These are phyloP conservation scores for Mucor piriformis DNA, from an alignment of 371 early-diverging fungal genomes.

Conservation along the genomic window DNA sequence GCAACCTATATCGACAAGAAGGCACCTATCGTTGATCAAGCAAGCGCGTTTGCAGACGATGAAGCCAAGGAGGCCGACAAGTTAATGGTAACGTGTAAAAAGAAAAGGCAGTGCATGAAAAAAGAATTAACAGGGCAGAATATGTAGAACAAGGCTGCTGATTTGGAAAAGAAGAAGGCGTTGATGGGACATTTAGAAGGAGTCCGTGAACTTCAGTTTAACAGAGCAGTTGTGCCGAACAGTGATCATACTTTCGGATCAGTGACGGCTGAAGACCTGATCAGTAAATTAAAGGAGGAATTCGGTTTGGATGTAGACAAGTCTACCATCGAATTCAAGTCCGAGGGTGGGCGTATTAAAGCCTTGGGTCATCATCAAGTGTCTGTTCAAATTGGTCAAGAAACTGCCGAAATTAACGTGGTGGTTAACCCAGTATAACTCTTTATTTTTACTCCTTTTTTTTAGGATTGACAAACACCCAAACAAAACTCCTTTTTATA, in stretches of 20 bases:
- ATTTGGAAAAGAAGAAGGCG: slow-evolving; percentile 14
- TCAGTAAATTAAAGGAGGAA: slow-evolving; percentile 41
- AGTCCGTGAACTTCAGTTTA: slow-evolving; percentile 33
- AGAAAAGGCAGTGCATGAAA: too few relatives aligned
- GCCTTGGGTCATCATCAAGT: slow-evolving; percentile 43
- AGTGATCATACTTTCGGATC: slow-evolving; percentile 53
- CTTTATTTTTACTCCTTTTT: not conserved
- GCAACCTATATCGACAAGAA: slow-evolving; percentile 41
- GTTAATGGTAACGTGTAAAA: not conserved
- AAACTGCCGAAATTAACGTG: slow-evolving; percentile 32
- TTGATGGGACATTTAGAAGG: slow-evolving; percentile 27
- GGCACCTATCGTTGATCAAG: not conserved
- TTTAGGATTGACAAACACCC: not conserved
- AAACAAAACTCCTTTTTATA: slow-evolving; percentile 7
- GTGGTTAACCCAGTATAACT: slow-evolving; percentile 33
- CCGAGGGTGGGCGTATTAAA: slow-evolving; percentile 50
- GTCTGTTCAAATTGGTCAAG: slow-evolving; percentile 29
- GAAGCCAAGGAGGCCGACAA: not conserved
- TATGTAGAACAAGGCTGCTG: not conserved
- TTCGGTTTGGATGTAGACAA: slow-evolving; percentile 41
- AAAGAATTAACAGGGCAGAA: not conserved
- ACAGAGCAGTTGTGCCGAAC: slow-evolving; percentile 48
- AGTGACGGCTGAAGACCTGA: slow-evolving; percentile 53
- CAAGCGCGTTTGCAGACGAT: not conserved
- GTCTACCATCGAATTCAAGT: slow-evolving; percentile 39